These are phyloP conservation scores for Phanerochaete carnosa DNA, from an alignment of 768 basidiomycete genomes.

Conservation along the genomic window DNA sequence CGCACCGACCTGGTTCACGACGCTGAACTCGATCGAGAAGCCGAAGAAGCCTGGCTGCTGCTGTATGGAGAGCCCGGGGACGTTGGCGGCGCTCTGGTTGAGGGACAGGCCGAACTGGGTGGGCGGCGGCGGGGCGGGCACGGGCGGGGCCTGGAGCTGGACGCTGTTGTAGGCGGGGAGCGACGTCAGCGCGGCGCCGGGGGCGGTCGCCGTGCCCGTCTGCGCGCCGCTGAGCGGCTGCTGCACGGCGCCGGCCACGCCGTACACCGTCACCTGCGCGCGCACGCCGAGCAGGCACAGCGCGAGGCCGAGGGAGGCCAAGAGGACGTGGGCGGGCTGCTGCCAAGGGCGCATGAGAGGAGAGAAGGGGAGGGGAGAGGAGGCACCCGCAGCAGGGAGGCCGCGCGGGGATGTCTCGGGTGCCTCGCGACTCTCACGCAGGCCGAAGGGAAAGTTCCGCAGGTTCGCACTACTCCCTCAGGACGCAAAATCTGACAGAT, in stretches of 20 bases:
- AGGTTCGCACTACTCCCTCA: no score
- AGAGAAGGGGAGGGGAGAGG: neutral
- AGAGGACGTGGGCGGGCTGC: no score
- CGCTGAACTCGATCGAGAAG: constrained; percentile 75
- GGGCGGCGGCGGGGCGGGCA: constrained; percentile 42
- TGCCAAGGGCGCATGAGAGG: neutral
- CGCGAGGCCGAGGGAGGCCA: neutral
- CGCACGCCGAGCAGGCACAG: neutral
- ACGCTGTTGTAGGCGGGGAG: constrained; percentile 53
- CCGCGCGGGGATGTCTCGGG: neutral
- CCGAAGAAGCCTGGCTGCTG: constrained; percentile 61
- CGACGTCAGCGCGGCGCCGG: constrained; percentile 40
- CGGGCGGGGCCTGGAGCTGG: constrained; percentile 43
- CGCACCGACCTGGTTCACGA: constrained; percentile 59
- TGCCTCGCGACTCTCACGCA: no score
- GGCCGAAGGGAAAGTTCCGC: no score
- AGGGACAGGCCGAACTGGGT: constrained; percentile 45
- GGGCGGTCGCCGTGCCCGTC: constrained; percentile 17
- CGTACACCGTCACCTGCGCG: constrained; percentile 19
- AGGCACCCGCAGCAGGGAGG: neutral
- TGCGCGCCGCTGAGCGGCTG: constrained; percentile 15
- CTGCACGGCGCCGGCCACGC: constrained; percentile 9
- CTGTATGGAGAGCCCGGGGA: constrained; percentile 36
- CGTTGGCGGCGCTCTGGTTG: constrained; percentile 15
- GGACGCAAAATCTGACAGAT: no score